Percentiles rank a stretch among this genome's conserved stretches.
Conservation (phyloP, 2,329 filamentous ascomycete genomes). For the Colletotrichum gloeosporioides region DNA sequence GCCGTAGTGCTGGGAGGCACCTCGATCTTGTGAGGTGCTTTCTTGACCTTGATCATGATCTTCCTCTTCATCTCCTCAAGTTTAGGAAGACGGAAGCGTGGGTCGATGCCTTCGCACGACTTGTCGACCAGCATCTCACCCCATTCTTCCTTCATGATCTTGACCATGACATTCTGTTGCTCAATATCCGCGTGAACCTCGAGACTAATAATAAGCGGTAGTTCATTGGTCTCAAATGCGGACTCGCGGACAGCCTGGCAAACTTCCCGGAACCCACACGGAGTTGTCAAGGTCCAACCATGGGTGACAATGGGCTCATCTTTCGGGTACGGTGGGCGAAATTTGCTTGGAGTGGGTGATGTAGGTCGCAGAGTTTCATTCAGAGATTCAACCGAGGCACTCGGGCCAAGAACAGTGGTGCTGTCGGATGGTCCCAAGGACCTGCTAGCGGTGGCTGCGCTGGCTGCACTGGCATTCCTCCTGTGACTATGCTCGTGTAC, state of each 20-base stretch:
- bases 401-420: conserved; percentile 33
- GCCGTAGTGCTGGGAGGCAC: conserved; percentile 32
- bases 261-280: conserved; percentile 87
- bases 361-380: background rate
- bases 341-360: conserved; percentile 29
- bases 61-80: conserved; percentile 77
- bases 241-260: conserved; percentile 80
- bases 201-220: conserved; percentile 89
- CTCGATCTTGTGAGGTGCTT: conserved; percentile 44
- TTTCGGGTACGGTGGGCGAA: conserved; percentile 37
- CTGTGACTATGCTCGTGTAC: conserved; percentile 33
- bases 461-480: conserved; percentile 42
- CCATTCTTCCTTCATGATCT: conserved; percentile 93
- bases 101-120: conserved; percentile 54
- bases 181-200: conserved; percentile 85
- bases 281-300: conserved; percentile 81
- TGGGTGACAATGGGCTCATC: conserved; percentile 84
- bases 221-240: conserved; percentile 76
- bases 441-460: conserved; percentile 30
- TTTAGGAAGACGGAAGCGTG: conserved; percentile 65
- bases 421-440: conserved; percentile 25
- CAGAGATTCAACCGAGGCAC: conserved; percentile 36
- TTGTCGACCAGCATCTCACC: conserved; percentile 72
- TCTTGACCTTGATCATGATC: conserved; percentile 85
- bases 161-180: conserved; percentile 91